Evolutionary conservation across 164 flowering plant genomes (phyloP).

Genomic region (Berberis vulgaris): DNA sequence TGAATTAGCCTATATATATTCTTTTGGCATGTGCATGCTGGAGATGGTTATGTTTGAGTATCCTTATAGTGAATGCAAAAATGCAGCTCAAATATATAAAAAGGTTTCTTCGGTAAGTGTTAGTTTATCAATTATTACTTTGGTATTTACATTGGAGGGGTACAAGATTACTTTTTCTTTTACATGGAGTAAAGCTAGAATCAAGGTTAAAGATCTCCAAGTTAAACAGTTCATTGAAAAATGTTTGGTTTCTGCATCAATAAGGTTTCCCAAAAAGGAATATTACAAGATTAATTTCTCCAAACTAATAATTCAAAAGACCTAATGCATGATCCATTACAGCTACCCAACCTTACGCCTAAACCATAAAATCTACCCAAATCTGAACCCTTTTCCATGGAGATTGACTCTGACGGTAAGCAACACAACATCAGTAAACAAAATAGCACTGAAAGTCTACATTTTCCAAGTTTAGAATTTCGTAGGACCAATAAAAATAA

Average conservation of each 20-base stretch:
- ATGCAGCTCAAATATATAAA: constrained; percentile 66
- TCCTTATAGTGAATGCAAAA: constrained; percentile 75
- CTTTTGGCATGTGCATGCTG: constrained; percentile 77
- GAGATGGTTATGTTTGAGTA: too few species aligned
- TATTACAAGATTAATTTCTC: constrained; percentile 63
- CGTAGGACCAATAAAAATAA: constrained; percentile 28
- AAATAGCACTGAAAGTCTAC: constrained; percentile 20
- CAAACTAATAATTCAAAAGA: constrained; percentile 24
- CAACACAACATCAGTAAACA: constrained; percentile 17
- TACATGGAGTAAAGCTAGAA: constrained; percentile 76
- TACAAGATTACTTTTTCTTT: background rate
- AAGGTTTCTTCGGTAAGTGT: constrained; percentile 65
- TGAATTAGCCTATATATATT: constrained; percentile 67
- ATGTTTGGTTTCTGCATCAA: constrained; percentile 61
- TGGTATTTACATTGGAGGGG: background rate
- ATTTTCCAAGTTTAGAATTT: constrained; percentile 24
- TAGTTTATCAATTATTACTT: background rate
- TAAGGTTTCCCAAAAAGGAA: constrained; percentile 50
- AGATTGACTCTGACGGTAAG: constrained; percentile 36
- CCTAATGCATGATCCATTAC: constrained; percentile 13
- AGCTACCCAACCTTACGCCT: constrained; percentile 11
- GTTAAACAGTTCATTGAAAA: constrained; percentile 74
- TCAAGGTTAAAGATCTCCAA: constrained; percentile 61
- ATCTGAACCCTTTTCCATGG: constrained; percentile 40
- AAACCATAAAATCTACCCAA: constrained; percentile 9